Conservation (phyloP, 441 rosid species). For the Pelargonium myrrhifolium region DNA sequence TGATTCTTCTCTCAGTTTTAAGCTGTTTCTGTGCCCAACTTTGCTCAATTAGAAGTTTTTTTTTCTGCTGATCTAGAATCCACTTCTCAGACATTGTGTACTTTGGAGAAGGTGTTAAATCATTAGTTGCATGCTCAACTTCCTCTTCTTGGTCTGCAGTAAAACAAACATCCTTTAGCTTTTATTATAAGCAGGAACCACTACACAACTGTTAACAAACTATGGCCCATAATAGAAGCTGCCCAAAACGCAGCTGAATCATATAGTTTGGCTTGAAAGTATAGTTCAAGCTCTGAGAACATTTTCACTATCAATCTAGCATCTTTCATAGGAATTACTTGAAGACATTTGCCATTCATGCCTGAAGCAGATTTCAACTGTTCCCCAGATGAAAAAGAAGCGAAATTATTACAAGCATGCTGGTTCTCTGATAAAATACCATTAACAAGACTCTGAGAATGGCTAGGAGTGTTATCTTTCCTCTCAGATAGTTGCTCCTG, state of each 20-base stretch:
- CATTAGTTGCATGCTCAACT: slow-evolving; percentile 37
- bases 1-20: slow-evolving; percentile 52
- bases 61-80: slow-evolving; percentile 65
- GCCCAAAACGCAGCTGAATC: no score
- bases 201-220: slow-evolving; percentile 21
- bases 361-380: slow-evolving; percentile 20
- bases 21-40: slow-evolving; percentile 59
- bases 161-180: slow-evolving; percentile 24
- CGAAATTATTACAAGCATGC: slow-evolving; percentile 9
- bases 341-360: slow-evolving; percentile 13
- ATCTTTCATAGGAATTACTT: slow-evolving; percentile 15
- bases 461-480: slow-evolving; percentile 31
- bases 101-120: slow-evolving; percentile 49
- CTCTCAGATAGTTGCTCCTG: slow-evolving; percentile 30
- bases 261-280: not conserved
- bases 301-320: slow-evolving; percentile 20
- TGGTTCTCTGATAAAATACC: slow-evolving; percentile 23
- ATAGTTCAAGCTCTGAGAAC: slow-evolving; percentile 23
- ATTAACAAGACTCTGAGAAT: slow-evolving; percentile 33
- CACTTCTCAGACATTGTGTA: slow-evolving; percentile 80
- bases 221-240: slow-evolving; percentile 11
- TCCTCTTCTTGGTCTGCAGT: slow-evolving; percentile 51
- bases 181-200: slow-evolving; percentile 19
- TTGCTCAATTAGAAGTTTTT: slow-evolving; percentile 45
- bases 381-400: slow-evolving; percentile 14